Conservation (phyloP, 495 filamentous ascomycete genomes). For the Paragyromitra xinjiangensis region DNA sequence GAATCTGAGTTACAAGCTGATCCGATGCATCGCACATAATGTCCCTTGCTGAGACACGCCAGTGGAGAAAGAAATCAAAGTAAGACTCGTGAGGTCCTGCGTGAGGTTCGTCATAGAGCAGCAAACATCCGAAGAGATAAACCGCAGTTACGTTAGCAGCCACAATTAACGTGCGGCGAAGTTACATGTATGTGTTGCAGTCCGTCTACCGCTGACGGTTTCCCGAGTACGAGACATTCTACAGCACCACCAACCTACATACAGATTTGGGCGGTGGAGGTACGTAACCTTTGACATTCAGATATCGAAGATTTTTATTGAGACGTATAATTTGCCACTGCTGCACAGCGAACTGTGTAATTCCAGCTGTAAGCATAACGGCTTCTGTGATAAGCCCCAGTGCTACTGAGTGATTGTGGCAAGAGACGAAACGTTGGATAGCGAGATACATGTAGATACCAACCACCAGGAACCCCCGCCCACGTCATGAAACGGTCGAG, state of each 20-base stretch:
- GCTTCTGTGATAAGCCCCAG: not conserved
- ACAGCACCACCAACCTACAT: not conserved
- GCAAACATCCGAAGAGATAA: not conserved
- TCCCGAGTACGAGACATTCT: not conserved
- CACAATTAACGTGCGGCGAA: slow-evolving; percentile 12
- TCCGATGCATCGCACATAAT: slow-evolving; percentile 11
- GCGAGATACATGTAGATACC: not conserved
- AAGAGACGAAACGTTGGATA: not conserved
- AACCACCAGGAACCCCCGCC: not conserved
- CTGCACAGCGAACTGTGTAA: not conserved
- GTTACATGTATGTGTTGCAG: not conserved
- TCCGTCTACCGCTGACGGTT: not conserved
- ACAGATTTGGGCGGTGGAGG: not conserved
- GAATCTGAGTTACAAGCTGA: slow-evolving; percentile 14
- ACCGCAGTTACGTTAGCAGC: slow-evolving; percentile 11
- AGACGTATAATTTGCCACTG: not conserved
- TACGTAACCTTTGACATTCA: not conserved
- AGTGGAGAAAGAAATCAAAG: slow-evolving; percentile 1
- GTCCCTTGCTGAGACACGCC: slow-evolving; percentile 11
- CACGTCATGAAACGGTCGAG: slow-evolving; percentile 12
- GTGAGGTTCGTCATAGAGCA: slow-evolving; percentile 30
- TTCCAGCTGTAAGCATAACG: not conserved
- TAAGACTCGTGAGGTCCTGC: slow-evolving; percentile 13
- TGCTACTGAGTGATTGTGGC: not conserved
- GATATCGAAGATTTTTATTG: not conserved